Evolutionary conservation across 148 eudicot species (phyloP).

Genomic region (Drosera capensis): DNA sequence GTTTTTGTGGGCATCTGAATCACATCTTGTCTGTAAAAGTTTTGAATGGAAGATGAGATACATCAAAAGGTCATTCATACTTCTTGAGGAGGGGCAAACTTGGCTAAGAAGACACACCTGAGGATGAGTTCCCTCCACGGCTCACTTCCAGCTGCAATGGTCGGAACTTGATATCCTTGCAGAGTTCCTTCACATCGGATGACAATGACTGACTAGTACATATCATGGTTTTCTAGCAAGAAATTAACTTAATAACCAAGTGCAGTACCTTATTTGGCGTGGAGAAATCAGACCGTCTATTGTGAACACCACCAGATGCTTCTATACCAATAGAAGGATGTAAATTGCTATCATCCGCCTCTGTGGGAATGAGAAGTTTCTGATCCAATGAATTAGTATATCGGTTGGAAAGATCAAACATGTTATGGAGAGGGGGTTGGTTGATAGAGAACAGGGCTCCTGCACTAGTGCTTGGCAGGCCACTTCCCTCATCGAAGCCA

Average conservation of each 20-base stretch:
- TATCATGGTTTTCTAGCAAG: not conserved
- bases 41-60: not conserved
- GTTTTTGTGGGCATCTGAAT: slow-evolving; percentile 6
- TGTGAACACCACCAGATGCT: slow-evolving; percentile 20
- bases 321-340: slow-evolving; percentile 20
- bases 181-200: slow-evolving; percentile 25
- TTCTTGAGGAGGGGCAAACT: slow-evolving; percentile 3
- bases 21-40: not conserved
- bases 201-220: not conserved
- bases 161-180: slow-evolving; percentile 32
- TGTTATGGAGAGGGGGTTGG: slow-evolving; percentile 25
- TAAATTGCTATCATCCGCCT: slow-evolving; percentile 17
- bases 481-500: slow-evolving; percentile 21
- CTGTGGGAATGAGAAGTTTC: slow-evolving; percentile 14
- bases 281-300: slow-evolving; percentile 26
- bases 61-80: not conserved
- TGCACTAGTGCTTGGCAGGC: slow-evolving; percentile 15
- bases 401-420: slow-evolving; percentile 23
- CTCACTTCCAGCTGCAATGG: slow-evolving; percentile 43
- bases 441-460: slow-evolving; percentile 19
- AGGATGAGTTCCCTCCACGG: slow-evolving; percentile 46
- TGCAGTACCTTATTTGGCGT: slow-evolving; percentile 45
- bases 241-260: not conserved
- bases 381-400: slow-evolving; percentile 15
- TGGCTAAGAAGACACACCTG: slow-evolving; percentile 50